phyloP scores from a whole-genome alignment of 2,329 filamentous ascomycete genomes.

The Tolypocladium tropicale region DNA sequence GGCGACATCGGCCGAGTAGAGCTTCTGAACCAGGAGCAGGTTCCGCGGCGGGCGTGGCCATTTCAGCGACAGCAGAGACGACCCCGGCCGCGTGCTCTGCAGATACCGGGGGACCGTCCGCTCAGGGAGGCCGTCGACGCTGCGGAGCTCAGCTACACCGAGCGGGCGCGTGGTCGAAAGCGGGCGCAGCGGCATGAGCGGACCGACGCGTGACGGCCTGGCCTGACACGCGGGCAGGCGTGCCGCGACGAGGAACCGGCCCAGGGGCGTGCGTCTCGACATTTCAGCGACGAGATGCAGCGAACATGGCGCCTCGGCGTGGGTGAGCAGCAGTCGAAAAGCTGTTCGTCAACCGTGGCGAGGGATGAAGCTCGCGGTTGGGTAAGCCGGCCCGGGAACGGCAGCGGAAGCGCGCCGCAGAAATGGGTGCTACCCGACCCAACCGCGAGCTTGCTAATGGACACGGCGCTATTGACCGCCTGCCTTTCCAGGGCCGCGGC shows the following conservation, averaged over 20 bases:
- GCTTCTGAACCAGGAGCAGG: conserved; percentile 48
- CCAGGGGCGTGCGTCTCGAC: neutral
- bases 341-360: neutral
- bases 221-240: neutral
- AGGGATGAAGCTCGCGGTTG: neutral
- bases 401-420: too few species aligned
- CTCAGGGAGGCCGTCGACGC: conserved; percentile 21
- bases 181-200: conserved; percentile 14
- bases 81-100: conserved; percentile 32
- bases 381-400: too few species aligned
- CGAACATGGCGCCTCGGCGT: neutral
- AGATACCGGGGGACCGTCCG: conserved; percentile 25
- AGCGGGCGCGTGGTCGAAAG: conserved; percentile 38
- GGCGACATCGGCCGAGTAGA: conserved; percentile 42
- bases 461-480: neutral
- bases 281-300: neutral
- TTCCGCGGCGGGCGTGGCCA: conserved; percentile 46
- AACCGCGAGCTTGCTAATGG: too few species aligned
- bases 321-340: neutral
- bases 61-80: conserved; percentile 44
- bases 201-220: neutral
- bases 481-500: neutral
- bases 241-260: neutral
- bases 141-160: conserved; percentile 22
- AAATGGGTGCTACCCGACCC: too few species aligned